A percentile compares a stretch with the other conserved stretches of the same genome.
These are phyloP conservation scores for Forsythia viridissima DNA, from an alignment of 257 asterid species.

Conservation along the genomic window DNA sequence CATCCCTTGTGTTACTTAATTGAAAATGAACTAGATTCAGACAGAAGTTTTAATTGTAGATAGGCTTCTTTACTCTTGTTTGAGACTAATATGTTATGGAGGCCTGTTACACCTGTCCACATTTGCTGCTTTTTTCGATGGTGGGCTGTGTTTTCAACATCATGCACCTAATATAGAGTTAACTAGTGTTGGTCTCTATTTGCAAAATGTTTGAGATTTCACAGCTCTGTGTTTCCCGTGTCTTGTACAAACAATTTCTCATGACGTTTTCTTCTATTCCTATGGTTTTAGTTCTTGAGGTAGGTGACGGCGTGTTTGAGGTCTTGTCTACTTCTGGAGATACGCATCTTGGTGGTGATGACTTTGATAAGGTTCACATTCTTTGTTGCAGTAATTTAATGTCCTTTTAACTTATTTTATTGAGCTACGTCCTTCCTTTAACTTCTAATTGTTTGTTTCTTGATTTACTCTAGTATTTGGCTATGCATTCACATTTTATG, in stretches of 20 bases:
- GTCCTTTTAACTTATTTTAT: background rate
- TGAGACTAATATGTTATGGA: background rate
- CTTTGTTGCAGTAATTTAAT: background rate
- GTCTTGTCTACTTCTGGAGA: constrained; percentile 61
- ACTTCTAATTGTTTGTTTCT: background rate
- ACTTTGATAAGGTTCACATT: constrained; percentile 64
- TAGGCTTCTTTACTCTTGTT: background rate
- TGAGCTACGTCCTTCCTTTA: background rate
- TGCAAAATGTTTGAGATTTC: background rate
- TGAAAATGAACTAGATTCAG: background rate
- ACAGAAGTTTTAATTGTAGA: background rate
- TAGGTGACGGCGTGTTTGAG: constrained; percentile 54
- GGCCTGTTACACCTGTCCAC: background rate
- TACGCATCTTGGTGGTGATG: constrained; percentile 88
- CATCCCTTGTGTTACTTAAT: background rate
- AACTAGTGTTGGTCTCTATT: background rate
- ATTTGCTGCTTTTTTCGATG: background rate
- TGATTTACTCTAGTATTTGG: background rate
- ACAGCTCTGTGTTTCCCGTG: too few relatives aligned
- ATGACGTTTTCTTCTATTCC: background rate
- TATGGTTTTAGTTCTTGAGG: constrained; percentile 44
- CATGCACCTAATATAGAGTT: background rate
- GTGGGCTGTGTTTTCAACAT: too few relatives aligned
- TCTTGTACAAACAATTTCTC: background rate
- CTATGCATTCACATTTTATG: background rate